A percentile compares a stretch with the other conserved stretches of the same genome.
phyloP scores from a whole-genome alignment of 225 moss, liverwort and hornwort species.

The Anthoceros angustus region DNA sequence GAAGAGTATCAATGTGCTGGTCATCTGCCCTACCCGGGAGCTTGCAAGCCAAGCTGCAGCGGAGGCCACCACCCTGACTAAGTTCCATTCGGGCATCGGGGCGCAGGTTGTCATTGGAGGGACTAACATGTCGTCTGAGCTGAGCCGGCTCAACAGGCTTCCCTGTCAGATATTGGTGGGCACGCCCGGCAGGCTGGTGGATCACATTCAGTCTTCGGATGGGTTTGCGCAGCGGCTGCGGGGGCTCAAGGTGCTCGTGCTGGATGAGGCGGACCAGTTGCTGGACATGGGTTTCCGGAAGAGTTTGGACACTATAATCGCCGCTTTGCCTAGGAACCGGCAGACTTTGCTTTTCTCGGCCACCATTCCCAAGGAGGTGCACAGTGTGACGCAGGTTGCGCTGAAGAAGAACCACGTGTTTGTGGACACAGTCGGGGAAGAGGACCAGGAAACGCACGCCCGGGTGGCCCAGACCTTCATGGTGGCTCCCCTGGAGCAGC shows the following conservation, averaged over 20 bases:
- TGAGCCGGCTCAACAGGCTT: slow-evolving; percentile 41
- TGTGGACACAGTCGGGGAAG: slow-evolving; percentile 76
- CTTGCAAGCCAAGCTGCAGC: slow-evolving; percentile 79
- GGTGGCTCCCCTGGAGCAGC: slow-evolving; percentile 56
- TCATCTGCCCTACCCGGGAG: slow-evolving; percentile 88
- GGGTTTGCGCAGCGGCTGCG: slow-evolving; percentile 53
- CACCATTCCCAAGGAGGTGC: slow-evolving; percentile 81
- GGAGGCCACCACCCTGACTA: slow-evolving; percentile 75
- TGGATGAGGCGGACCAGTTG: slow-evolving; percentile 91
- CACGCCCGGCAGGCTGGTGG: slow-evolving; percentile 84
- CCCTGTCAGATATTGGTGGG: slow-evolving; percentile 90
- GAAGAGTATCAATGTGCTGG: slow-evolving; percentile 49
- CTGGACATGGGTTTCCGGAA: slow-evolving; percentile 98
- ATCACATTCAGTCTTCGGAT: slow-evolving; percentile 55
- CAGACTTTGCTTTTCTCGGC: slow-evolving; percentile 94
- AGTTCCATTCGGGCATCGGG: slow-evolving; percentile 62
- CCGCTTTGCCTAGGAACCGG: slow-evolving; percentile 48
- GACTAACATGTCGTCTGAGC: slow-evolving; percentile 64
- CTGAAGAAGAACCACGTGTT: slow-evolving; percentile 62
- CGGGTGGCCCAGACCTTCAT: slow-evolving; percentile 72
- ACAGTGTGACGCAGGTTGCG: slow-evolving; percentile 61
- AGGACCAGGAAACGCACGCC: slow-evolving; percentile 76
- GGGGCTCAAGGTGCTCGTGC: slow-evolving; percentile 66
- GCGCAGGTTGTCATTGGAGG: slow-evolving; percentile 93
- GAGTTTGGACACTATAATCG: slow-evolving; percentile 64